Percentiles rank a stretch among this genome's conserved stretches.
Conservation (phyloP, 176 grass and related monocot species). For the Musa troglodytarum region DNA sequence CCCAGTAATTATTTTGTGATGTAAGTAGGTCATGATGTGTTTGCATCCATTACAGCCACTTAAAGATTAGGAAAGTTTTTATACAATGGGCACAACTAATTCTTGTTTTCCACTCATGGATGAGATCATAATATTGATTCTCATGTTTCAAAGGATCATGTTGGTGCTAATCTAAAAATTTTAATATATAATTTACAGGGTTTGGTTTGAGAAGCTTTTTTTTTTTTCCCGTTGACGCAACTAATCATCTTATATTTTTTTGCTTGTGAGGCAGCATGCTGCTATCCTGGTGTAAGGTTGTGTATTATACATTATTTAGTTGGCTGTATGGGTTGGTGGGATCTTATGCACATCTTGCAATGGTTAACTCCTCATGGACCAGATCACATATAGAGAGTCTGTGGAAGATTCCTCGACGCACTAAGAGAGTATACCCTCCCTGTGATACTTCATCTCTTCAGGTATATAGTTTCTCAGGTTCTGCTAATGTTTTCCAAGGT, state of each 20-base stretch:
- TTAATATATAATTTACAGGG: neutral
- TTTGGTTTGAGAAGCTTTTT: neutral
- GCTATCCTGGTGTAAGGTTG: slow-evolving; percentile 72
- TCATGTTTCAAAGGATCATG: neutral
- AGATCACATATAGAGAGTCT: slow-evolving; percentile 67
- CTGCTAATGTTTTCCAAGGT: neutral
- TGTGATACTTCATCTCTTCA: slow-evolving; percentile 80
- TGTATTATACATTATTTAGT: slow-evolving; percentile 93
- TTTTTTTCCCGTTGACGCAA: neutral
- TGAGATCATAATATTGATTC: neutral
- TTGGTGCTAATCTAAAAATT: neutral
- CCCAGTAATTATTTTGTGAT: neutral
- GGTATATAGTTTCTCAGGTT: slow-evolving; percentile 19
- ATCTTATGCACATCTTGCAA: slow-evolving; percentile 78
- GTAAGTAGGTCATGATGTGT: neutral
- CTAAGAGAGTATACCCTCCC: slow-evolving; percentile 80
- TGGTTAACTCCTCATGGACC: slow-evolving; percentile 98
- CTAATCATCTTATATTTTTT: slow-evolving; percentile 3
- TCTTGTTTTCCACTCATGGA: neutral
- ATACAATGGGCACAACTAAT: neutral
- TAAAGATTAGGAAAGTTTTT: neutral
- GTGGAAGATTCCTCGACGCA: slow-evolving; percentile 77
- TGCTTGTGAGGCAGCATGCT: slow-evolving; percentile 38
- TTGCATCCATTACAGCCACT: neutral
- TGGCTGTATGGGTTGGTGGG: slow-evolving; percentile 86